Conservation (phyloP, 768 basidiomycete genomes). For the Leccinellum rugosiceps region DNA sequence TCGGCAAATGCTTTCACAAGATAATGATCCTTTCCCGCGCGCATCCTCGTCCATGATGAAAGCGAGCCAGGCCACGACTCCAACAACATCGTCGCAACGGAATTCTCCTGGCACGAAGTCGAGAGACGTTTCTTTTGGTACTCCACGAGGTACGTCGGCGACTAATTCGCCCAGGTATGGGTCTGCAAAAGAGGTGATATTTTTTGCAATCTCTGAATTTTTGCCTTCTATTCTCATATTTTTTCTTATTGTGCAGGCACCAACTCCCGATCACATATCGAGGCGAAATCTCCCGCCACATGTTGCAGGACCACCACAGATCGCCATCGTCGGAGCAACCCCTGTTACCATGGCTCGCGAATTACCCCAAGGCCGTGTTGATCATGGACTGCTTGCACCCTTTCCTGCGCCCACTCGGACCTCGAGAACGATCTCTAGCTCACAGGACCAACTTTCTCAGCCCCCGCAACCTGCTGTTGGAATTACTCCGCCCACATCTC, state of each 20-base stretch:
- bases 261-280: conserved; percentile 18
- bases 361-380: conserved; percentile 22
- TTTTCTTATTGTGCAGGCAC: conserved; percentile 8
- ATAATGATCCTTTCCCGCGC: conserved; percentile 23
- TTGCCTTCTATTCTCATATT: conserved; percentile 9
- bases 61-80: conserved; percentile 21
- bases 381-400: conserved; percentile 25
- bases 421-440: conserved; percentile 24
- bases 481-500: conserved; percentile 1
- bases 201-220: not conserved
- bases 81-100: conserved; percentile 23
- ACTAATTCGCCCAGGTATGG: conserved; percentile 23
- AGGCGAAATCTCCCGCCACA: conserved; percentile 11
- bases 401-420: conserved; percentile 25
- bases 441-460: conserved; percentile 20
- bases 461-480: conserved; percentile 13
- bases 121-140: conserved; percentile 17
- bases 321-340: conserved; percentile 31
- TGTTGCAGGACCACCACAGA: conserved; percentile 25
- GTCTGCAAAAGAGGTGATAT: conserved; percentile 26
- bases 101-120: conserved; percentile 18
- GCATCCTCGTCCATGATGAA: conserved; percentile 28
- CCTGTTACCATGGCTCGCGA: conserved; percentile 18
- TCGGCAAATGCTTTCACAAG: conserved; percentile 33
- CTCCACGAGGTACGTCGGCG: conserved; percentile 21